Base-by-base conservation (phyloP, 768 basidiomycete species). In the Dacryopinax primogenitus region DNA sequence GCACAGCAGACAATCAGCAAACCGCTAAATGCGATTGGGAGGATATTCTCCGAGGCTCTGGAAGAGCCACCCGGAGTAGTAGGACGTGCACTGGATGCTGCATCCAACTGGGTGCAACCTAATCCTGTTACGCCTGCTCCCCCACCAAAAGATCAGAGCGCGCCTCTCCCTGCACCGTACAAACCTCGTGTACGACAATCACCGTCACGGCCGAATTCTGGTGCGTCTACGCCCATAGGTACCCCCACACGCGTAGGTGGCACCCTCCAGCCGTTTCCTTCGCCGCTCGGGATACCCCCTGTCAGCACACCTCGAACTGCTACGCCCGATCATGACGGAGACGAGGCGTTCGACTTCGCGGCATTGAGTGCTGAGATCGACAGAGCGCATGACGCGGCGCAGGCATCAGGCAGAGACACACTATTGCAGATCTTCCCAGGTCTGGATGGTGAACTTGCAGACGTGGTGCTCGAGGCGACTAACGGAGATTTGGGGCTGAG, bases 401-500 rank as follows among this genome's bases (percentile, higher is more conserved):
- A 83, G 16, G 82, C 80, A 16, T 89, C 88, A 1, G 81, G 90
- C 62, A 77, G 80, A 64, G 85, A 85, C 69, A 95, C 92, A 33
- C 76, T 97, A 67, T 75, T 81, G 65, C 91, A 94, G 76, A 95
- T 95, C 67, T 97, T 97, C 81, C 93, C 93, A 1, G 74, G 74
- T 11, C 78, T 88, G 68, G 94, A 97, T 71, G 73, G 74, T 51
- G 94, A 94, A 74, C 84, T 96, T 33, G 81, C 92, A 41, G 89
- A 92, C 66, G 87, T 84, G 83, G 91, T 97, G 35, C 76, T 95
- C 66, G 92, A 95, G 72, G 91, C 90, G 47, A 92, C 92, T 70
- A 83, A 83, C 7, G 89, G 90, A 21, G 92, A 96, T 77, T 72
- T 96, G 65, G 92, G 92, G 41, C 84, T 83, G 80, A 93, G 90